A percentile compares a stretch with the other conserved stretches of the same genome.
Conservation (phyloP, 495 filamentous ascomycete species). For the Parathielavia appendiculata region DNA sequence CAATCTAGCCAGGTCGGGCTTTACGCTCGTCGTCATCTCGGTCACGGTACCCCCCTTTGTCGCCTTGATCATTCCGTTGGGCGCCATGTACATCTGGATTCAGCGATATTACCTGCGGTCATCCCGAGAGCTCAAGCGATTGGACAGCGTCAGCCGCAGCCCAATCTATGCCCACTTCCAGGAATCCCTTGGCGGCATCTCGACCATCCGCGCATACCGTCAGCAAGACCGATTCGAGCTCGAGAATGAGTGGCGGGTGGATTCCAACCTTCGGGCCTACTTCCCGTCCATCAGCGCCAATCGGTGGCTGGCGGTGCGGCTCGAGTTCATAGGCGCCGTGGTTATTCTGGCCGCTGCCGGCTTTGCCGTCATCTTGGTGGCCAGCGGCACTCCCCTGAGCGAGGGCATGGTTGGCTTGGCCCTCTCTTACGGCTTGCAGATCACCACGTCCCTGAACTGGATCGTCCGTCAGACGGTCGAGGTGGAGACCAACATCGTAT, state of each 20-base stretch:
- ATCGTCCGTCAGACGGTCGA: conserved; percentile 98
- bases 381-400: conserved; percentile 60
- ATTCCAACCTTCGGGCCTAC: conserved; percentile 91
- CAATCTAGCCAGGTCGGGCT: conserved; percentile 76
- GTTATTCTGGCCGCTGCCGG: conserved; percentile 86
- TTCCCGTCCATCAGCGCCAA: conserved; percentile 96
- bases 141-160: conserved; percentile 91
- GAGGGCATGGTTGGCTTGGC: conserved; percentile 84
- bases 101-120: conserved; percentile 96
- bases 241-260: conserved; percentile 97
- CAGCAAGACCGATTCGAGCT: conserved; percentile 81
- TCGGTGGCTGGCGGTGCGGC: conserved; percentile 88
- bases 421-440: conserved; percentile 96
- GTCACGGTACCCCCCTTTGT: conserved; percentile 76
- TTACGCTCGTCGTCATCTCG: conserved; percentile 83
- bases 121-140: conserved; percentile 89
- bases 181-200: conserved; percentile 89
- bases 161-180: conserved; percentile 99
- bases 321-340: conserved; percentile 94
- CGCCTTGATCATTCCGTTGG: conserved; percentile 72
- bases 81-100: conserved; percentile 80
- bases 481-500: conserved; percentile 98
- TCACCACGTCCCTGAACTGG: conserved; percentile 98
- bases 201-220: conserved; percentile 94
- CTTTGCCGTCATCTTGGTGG: conserved; percentile 76